phyloP scores from a whole-genome alignment of 129 eudicot species.

The Ambrosia artemisiifolia region DNA sequence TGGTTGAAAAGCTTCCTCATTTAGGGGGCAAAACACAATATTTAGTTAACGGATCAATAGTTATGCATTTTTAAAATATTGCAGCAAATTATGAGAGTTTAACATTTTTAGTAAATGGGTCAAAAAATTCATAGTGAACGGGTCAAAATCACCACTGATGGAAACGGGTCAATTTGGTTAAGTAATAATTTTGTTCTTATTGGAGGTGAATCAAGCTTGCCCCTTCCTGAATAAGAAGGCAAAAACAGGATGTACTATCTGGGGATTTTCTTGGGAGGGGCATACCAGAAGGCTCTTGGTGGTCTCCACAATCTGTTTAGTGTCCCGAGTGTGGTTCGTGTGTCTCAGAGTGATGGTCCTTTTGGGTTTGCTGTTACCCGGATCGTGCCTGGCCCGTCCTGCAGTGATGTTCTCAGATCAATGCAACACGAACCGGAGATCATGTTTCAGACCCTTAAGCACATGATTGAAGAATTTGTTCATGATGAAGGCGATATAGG shows the following conservation, averaged over 20 bases:
- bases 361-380: conserved; percentile 84
- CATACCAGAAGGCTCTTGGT: conserved; percentile 91
- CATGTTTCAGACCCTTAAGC: conserved; percentile 91
- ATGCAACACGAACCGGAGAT: conserved; percentile 98
- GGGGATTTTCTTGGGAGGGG: conserved; percentile 98
- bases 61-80: too few species aligned
- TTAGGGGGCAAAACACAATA: conserved; percentile 16
- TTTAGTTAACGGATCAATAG: too few species aligned
- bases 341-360: conserved; percentile 88
- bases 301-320: conserved; percentile 94
- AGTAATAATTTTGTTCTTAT: conserved; percentile 25
- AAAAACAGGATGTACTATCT: conserved; percentile 53
- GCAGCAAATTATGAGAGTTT: too few species aligned
- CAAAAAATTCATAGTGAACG: too few species aligned
- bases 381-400: conserved; percentile 75
- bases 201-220: conserved; percentile 80
- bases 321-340: conserved; percentile 90
- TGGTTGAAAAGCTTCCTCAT: conserved; percentile 93
- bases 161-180: too few species aligned
- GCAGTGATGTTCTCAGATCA: conserved; percentile 75
- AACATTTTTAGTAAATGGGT: too few species aligned
- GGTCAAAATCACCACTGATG: too few species aligned
- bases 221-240: conserved; percentile 69
- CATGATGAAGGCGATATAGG: conserved; percentile 40
- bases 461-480: conserved; percentile 68